Conservation (phyloP, 1,284 basidiomycete genomes). For the Ganoderma sinense region DNA sequence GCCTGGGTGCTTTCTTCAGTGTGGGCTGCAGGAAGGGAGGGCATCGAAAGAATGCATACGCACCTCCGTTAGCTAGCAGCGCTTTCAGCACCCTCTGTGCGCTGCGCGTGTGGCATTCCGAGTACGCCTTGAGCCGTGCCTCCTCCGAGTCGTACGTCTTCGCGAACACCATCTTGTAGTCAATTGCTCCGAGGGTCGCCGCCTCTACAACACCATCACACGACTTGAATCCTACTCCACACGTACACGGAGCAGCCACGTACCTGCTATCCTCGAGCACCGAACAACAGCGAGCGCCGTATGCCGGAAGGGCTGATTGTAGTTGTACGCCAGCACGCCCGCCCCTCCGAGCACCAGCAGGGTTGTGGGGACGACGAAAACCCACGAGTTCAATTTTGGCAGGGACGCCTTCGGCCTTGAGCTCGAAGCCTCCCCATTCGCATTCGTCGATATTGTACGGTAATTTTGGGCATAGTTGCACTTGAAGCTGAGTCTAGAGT, state of each 20-base stretch:
- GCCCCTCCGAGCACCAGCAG: constrained; percentile 42
- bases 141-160: constrained; percentile 64
- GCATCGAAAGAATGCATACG: constrained; percentile 28
- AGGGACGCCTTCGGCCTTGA: constrained; percentile 1
- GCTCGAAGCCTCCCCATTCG: neutral
- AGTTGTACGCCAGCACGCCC: constrained; percentile 61
- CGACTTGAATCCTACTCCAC: constrained; percentile 1
- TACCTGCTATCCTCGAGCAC: constrained; percentile 77
- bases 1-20: constrained; percentile 47
- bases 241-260: constrained; percentile 30
- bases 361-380: constrained; percentile 33
- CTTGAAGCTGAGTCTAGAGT: neutral
- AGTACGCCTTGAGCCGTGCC: constrained; percentile 65
- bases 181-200: constrained; percentile 72
- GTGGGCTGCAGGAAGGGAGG: too few species aligned
- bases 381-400: constrained; percentile 28
- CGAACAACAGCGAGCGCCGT: constrained; percentile 68
- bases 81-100: constrained; percentile 81
- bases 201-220: constrained; percentile 50
- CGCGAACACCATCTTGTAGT: constrained; percentile 86
- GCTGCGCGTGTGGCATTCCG: constrained; percentile 84
- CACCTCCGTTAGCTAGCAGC: constrained; percentile 87
- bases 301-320: constrained; percentile 71
- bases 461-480: constrained; percentile 1
- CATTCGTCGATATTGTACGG: neutral